A percentile compares a stretch with the other conserved stretches of the same genome.
These are phyloP conservation scores for Antrodiella citrinella DNA, from an alignment of 768 basidiomycete species.

Conservation along the genomic window DNA sequence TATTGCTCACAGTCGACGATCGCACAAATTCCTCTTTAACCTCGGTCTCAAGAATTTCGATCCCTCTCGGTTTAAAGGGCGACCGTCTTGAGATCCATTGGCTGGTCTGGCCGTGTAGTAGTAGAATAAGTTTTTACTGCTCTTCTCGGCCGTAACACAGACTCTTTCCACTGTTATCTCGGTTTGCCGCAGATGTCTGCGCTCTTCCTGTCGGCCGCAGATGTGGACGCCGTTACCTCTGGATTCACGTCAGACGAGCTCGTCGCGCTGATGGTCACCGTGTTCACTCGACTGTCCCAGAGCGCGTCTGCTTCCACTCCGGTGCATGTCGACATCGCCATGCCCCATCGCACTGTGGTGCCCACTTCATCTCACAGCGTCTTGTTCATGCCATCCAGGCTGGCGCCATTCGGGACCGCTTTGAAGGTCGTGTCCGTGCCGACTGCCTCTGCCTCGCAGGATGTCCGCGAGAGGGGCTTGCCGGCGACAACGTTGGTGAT, in stretches of 20 bases:
- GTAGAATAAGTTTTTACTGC: too few relatives aligned
- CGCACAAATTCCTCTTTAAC: too few relatives aligned
- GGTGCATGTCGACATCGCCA: constrained; percentile 16
- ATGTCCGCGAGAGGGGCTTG: constrained; percentile 38
- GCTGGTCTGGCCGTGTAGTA: too few relatives aligned
- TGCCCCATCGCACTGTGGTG: constrained; percentile 56
- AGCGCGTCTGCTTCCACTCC: background rate
- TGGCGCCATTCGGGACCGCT: constrained; percentile 43
- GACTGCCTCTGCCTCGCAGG: constrained; percentile 25
- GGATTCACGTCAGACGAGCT: constrained; percentile 38
- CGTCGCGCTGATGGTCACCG: constrained; percentile 47
- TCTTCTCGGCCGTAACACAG: too few relatives aligned
- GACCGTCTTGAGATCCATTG: too few relatives aligned
- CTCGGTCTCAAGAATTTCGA: too few relatives aligned
- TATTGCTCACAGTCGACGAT: too few relatives aligned
- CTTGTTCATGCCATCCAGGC: constrained; percentile 80
- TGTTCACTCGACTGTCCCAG: constrained; percentile 44
- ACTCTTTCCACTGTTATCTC: too few relatives aligned
- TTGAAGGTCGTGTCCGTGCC: constrained; percentile 84
- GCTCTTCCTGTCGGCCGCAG: constrained; percentile 51
- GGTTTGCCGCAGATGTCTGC: constrained; percentile 31
- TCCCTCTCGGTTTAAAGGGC: too few relatives aligned
- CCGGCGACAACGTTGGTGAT: constrained; percentile 73
- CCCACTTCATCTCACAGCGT: constrained; percentile 46
- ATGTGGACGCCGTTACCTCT: constrained; percentile 45